A percentile compares a stretch with the other conserved stretches of the same genome.
Conservation (phyloP, 2,329 filamentous ascomycete genomes). For the Bipolaris cookei region DNA sequence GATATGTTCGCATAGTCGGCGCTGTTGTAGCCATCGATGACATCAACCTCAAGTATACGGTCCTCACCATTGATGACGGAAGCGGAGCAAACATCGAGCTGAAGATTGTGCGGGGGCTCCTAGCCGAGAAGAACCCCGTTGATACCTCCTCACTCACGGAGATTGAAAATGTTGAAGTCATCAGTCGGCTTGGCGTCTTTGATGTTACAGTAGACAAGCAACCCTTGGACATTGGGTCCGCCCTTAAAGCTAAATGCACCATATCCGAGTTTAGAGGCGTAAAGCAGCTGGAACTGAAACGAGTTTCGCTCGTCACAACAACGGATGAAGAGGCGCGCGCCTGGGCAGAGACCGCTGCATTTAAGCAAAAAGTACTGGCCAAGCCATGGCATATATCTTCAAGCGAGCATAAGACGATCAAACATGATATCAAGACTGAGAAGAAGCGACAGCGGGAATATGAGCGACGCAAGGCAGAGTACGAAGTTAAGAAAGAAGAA, state of each 20-base stretch:
- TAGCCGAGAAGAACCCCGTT: constrained; percentile 32
- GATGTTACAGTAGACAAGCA: constrained; percentile 47
- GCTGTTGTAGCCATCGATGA: constrained; percentile 54
- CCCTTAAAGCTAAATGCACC: constrained; percentile 64
- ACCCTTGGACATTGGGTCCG: constrained; percentile 54
- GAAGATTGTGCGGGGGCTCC: constrained; percentile 53
- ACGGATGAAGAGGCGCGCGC: constrained; percentile 63
- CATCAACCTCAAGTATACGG: constrained; percentile 47
- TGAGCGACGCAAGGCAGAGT: constrained; percentile 44
- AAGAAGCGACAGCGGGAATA: constrained; percentile 48
- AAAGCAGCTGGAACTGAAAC: constrained; percentile 63
- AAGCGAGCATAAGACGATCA: constrained; percentile 54
- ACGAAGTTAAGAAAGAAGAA: constrained; percentile 42
- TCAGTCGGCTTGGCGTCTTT: constrained; percentile 48
- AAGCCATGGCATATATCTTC: constrained; percentile 60
- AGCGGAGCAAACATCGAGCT: constrained; percentile 65
- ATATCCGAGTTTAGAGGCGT: constrained; percentile 58
- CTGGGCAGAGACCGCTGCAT: constrained; percentile 59
- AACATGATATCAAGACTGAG: constrained; percentile 47
- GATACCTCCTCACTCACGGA: constrained; percentile 45
- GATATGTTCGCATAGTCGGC: constrained; percentile 55
- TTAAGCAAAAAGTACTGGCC: constrained; percentile 57
- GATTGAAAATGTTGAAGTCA: constrained; percentile 50
- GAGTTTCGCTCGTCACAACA: constrained; percentile 56
- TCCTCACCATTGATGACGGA: constrained; percentile 66